Conservation (phyloP, 805 yeast species). For the Ogataea nitratoaversa region DNA sequence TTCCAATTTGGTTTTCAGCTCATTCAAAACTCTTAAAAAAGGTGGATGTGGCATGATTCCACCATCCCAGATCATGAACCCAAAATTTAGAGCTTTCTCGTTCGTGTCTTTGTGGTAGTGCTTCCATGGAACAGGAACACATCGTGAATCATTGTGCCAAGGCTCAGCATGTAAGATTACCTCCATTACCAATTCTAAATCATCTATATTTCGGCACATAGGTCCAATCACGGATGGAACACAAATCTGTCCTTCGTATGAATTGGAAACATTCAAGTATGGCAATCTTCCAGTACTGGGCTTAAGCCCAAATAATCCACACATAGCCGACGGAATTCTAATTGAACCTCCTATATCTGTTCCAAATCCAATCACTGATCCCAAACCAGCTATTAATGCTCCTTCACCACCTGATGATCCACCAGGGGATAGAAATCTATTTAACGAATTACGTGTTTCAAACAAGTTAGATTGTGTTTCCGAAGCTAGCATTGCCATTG, state of each 20-base stretch:
- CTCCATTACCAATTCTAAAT: slow-evolving; percentile 48
- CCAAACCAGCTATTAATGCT: slow-evolving; percentile 28
- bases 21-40: slow-evolving; percentile 40
- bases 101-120: slow-evolving; percentile 5
- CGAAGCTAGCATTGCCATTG: slow-evolving; percentile 40
- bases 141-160: slow-evolving; percentile 45
- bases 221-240: slow-evolving; percentile 35
- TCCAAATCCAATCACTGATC: slow-evolving; percentile 34
- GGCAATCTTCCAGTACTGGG: slow-evolving; percentile 34
- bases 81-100: slow-evolving; percentile 34
- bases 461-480: slow-evolving; percentile 37
- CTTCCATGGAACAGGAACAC: slow-evolving; percentile 41
- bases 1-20: slow-evolving; percentile 21
- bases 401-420: slow-evolving; percentile 49
- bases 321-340: slow-evolving; percentile 30
- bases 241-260: slow-evolving; percentile 29
- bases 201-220: slow-evolving; percentile 31
- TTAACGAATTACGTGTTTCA: slow-evolving; percentile 33
- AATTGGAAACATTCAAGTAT: slow-evolving; percentile 29
- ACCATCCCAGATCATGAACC: slow-evolving; percentile 42
- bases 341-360: slow-evolving; percentile 39
- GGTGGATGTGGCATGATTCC: slow-evolving; percentile 53
- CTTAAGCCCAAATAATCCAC: slow-evolving; percentile 33
- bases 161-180: slow-evolving; percentile 18
- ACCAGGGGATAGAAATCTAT: slow-evolving; percentile 35